Evolutionary conservation across 2,329 filamentous ascomycete species (phyloP), one percentile per base, ranked within the genome.

Genomic region (Hypoxylon sp.): DNA sequence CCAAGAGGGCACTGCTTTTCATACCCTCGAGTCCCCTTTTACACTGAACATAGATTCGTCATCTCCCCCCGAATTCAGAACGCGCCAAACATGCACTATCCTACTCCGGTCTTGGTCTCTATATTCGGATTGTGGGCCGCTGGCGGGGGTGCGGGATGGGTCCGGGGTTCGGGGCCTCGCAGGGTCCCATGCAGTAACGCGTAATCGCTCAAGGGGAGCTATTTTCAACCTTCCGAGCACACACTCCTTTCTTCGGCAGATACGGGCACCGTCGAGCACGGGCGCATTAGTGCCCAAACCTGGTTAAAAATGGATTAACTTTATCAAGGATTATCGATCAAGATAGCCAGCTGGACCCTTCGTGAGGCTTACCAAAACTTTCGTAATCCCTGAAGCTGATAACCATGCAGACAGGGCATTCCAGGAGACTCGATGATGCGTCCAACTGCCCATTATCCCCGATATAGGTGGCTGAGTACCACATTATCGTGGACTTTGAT

Each of bases 101-200:
- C 36, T 23, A 10, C 23, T 46, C 51, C 50, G 65, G 63, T 25
- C 50, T 60, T 63, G 38, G 45, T 5, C 36, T 53, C 65, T 67
- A 32, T 57, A 60, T 69, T 65, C 57, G 63, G 66, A 17, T 41
- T 43, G 60, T 64, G 63, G 68, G 49, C 60, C 60, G 53, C 48
- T 53, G 63, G 46, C 63, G 63, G 52, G 48, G 34, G 25, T 23
- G 57, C 59, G 57, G 63, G 57, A 67, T 55, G 57, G 57, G 57
- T 45, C 23, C 48, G 58, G 64, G 50, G 41, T 45, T 21, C 46
- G 59, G 61, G 34, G 51, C 36, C 28, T 60, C 38, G 50, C 68
- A 64, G 46, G 58, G 55, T 56, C 62, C 65, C 63, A 60, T 65
- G 68, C 59, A 63, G 60, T 52, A 65, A 70, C 65, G 65, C 65